Base-by-base conservation (phyloP, 1,139 yeast species). In the Yueomyces sp. region DNA sequence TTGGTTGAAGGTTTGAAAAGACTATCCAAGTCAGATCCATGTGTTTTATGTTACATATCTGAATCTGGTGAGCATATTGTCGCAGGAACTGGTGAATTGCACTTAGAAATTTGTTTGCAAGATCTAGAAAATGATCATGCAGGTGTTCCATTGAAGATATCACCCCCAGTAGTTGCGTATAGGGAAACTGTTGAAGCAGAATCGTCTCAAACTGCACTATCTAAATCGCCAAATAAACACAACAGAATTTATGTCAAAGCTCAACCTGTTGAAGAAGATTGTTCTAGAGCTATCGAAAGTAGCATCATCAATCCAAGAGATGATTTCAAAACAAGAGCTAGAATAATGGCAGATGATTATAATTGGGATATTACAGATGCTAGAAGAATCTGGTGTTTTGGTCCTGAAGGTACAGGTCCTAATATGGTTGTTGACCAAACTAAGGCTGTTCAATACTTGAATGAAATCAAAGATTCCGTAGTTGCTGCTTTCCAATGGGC, bases 401-500 rank as follows among this genome's bases (percentile, higher is more conserved):
- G 98, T 78, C 98, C 98, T 70, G 98, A 91, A 67, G 96, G 96
- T 75, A 78, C 76, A 70, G 98, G 98, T 76, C 91, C 98, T 66
- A 91, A 91, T 78, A 73, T 91, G 69, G 96, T 91, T 69, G 94
- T 91, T 73, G 98, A 91, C 77, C 96, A 89, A 77, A 89, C 98
- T 67, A 91, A 91, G 91, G 97, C 98, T 65, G 97, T 91, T 54
- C 97, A 91, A 78, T 91, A 89, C 89, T 82, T 91, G 77, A 73
- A 79, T 72, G 98, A 91, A 80, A 91, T 91, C 79, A 91, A 91
- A 85, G 98, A 91, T 73, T 89, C 96, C 66, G 96, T 89, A 66
- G 96, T 89, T 66, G 91, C 98, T 69, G 97, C 96, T 70, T 91
- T 89, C 96, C 96, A 91, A 78, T 91, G 97, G 96, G 97, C 97